Evolutionary conservation across 768 basidiomycete species (phyloP), one percentile per base, ranked within the genome.

Genomic region (Phanerochaete carnosa): DNA sequence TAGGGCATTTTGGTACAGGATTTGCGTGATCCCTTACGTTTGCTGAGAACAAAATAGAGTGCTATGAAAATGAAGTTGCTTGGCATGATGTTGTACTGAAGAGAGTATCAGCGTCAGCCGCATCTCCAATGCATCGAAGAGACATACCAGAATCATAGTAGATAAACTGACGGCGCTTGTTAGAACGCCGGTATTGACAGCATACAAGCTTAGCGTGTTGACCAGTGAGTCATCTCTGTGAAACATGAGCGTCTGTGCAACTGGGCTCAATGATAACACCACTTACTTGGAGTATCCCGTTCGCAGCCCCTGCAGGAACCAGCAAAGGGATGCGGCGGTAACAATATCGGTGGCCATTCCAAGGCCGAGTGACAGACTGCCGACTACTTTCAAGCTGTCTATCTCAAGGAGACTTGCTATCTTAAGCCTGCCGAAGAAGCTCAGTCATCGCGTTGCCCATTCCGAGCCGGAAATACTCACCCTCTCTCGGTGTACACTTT

Each of bases 21-120:
- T 11, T n/a, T 26, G 19, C 22, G 46, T 16, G 26, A 26, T 39
- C 70, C n/a, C 86, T 64, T 67, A 87, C 87, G 65, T 75, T 89
- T 90, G 70, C 83, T 85, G 35, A 89, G 70, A 53, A 85, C 77
- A 62, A 90, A 88, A 68, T 88, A 89, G 50, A 79, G 77, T 9
- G 79, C 79, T 39, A 83, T 75, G 67, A 86, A 90, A 55, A 85
- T 79, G 52, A 90, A 76, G 64, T 86, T 88, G 15, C 58, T 61
- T 0, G 82, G 77, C 70, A 81, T 76, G 30, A 77, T 62, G 65
- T 88, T 80, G 67, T 83, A 90, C 86, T 89, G 61, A 4, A n/a
- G 43, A 32, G 43, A 52, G 47, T 19, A 23, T 58, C 62, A 61
- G 43, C 23, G 45, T 46, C 47, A 46, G 6, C 45, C 46, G 11